phyloP scores from a whole-genome alignment of 371 early-diverging fungal genomes.

The Chytridium lagenaria region DNA sequence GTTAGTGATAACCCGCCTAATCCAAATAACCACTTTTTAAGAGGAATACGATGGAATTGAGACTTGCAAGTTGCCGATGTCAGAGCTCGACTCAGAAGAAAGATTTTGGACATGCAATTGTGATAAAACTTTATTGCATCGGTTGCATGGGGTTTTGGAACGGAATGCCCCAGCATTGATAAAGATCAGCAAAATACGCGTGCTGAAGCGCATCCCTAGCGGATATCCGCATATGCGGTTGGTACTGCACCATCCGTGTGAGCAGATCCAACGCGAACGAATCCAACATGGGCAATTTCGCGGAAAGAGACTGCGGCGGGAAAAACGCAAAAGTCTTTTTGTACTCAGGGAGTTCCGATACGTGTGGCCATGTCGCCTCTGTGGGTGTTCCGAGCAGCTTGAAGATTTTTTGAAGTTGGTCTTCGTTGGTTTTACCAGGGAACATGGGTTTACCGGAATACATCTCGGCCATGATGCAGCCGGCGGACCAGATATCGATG shows the following conservation, averaged over 20 bases:
- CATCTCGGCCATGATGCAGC: conserved; percentile 85
- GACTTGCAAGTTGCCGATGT: no score
- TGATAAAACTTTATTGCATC: not conserved
- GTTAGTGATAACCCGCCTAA: no score
- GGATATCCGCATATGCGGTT: conserved; percentile 82
- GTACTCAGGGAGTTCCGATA: conserved; percentile 89
- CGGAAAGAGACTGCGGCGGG: conserved; percentile 70
- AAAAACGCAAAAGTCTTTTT: conserved; percentile 70
- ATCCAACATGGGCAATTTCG: conserved; percentile 80
- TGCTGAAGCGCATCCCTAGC: conserved; percentile 86
- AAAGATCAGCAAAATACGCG: conserved; percentile 66
- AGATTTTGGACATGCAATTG: no score
- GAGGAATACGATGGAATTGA: no score
- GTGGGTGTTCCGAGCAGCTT: conserved; percentile 87
- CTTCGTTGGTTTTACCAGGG: conserved; percentile 74
- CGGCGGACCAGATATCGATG: conserved; percentile 99
- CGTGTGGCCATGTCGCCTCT: conserved; percentile 88
- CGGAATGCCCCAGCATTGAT: not conserved
- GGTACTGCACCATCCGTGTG: conserved; percentile 80
- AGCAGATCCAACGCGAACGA: conserved; percentile 77
- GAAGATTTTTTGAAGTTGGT: conserved; percentile 91
- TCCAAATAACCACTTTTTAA: no score
- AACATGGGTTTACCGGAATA: conserved; percentile 63
- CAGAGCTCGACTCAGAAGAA: no score
- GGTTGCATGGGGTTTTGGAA: not conserved